Base-by-base conservation (phyloP, 768 basidiomycete species). In the Russula brevipes region DNA sequence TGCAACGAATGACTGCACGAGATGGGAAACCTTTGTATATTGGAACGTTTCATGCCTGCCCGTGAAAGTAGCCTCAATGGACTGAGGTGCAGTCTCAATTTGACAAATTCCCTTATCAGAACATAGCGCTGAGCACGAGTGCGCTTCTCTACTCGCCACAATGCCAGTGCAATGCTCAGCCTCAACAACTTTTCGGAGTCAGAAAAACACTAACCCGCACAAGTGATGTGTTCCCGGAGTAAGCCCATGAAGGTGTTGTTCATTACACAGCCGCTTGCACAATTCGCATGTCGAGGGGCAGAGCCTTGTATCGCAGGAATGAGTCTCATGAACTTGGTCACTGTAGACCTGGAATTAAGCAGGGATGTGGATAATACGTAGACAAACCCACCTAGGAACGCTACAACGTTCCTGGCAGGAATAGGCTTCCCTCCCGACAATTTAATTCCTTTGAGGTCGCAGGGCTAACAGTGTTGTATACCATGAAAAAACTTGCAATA, bases 51-150 rank as follows among this genome's bases (percentile, higher is more conserved):
- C 82, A 56, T 85, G 81, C 59, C 72, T 74, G 0, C 85, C 86
- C 0, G 79, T 81, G 65, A 86, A 87, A 0, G 83, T 85, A 6
- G 84, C 82, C 67, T 85, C 80, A 33, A 87, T 79, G 0, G 84
- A 81, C 57, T 82, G 81, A 0, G 85, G 85, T 0, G 78, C 75
- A 0, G 79, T 83, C 51, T 85, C 80, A 12, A 86, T 85, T 54
- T 84, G 76, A 63, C 85, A 87, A 16, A 80, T 81, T 4, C 86
- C 85, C 0, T 68, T 68, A 0, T 76, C 73, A n/a, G 73, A 64
- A 64, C 85, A 87, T 4, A 73, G 46, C 0, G 75, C 70, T 8
- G 67, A 57, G 60, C 85, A 86, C 12, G 74, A 53, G 68, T 86
- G 85, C 10, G 76, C 72, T 75, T 86, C 78, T 1, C 85, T 86